Percentiles rank a stretch among this genome's conserved stretches.
Conservation (phyloP, 768 basidiomycete species). For the Leccinum subtestaceum region DNA sequence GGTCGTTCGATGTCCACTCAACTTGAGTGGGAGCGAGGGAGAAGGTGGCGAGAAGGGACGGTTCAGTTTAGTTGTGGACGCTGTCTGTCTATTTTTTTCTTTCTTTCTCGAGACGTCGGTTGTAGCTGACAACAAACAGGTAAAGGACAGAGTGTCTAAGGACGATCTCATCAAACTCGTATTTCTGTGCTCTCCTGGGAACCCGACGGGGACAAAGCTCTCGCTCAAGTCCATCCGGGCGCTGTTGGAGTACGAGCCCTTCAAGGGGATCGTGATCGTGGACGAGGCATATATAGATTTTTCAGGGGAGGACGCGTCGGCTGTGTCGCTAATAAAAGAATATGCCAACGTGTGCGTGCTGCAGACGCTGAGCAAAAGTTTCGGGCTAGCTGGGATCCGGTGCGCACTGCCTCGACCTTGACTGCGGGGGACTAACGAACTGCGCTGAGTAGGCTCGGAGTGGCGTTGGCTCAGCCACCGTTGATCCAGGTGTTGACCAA, state of each 20-base stretch:
- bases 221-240: conserved; percentile 64
- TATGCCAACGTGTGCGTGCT: conserved; percentile 92
- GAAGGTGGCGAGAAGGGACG: conserved; percentile 70
- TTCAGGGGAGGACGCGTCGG: conserved; percentile 57
- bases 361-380: conserved; percentile 96
- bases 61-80: conserved; percentile 73
- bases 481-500: conserved; percentile 90
- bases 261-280: conserved; percentile 89
- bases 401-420: conserved; percentile 34
- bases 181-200: conserved; percentile 96
- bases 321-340: conserved; percentile 67
- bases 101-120: background rate
- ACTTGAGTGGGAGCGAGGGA: conserved; percentile 53
- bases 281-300: conserved; percentile 99
- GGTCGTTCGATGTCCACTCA: conserved; percentile 72
- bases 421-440: background rate
- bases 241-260: conserved; percentile 74
- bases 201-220: conserved; percentile 89
- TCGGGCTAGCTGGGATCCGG: conserved; percentile 94
- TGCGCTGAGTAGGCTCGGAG: conserved; percentile 61
- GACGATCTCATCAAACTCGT: conserved; percentile 85
- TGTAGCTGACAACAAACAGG: conserved; percentile 37
- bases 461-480: conserved; percentile 85
- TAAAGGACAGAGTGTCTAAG: conserved; percentile 64
- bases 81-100: conserved; percentile 46